Conservation (phyloP, 768 basidiomycete species). For the Tylopilus plumbeoviolaceoides region DNA sequence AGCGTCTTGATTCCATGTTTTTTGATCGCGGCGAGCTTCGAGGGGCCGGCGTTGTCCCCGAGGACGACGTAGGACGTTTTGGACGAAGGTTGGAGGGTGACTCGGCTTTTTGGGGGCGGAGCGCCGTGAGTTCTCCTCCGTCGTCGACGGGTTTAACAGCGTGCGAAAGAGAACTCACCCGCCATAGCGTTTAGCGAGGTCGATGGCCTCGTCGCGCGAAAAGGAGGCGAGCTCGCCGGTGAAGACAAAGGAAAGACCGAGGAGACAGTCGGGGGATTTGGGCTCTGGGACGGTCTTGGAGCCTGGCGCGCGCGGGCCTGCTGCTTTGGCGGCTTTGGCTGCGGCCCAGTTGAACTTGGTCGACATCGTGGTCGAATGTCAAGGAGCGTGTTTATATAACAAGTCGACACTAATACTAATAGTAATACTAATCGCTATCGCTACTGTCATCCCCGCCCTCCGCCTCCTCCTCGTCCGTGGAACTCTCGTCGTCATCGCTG, state of each 20-base stretch:
- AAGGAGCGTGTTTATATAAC: too few relatives aligned
- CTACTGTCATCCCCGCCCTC: constrained; percentile 25
- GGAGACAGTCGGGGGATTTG: constrained; percentile 78
- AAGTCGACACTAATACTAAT: too few relatives aligned
- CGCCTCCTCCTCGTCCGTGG: constrained; percentile 26
- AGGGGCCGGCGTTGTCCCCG: constrained; percentile 82
- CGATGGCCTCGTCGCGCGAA: constrained; percentile 80
- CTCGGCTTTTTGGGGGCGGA: constrained; percentile 67
- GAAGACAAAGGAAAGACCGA: constrained; percentile 89
- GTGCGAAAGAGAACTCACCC: constrained; percentile 51
- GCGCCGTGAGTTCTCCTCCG: neutral
- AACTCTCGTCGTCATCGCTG: constrained; percentile 23
- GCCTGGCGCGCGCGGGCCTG: constrained; percentile 55
- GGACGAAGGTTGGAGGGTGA: constrained; percentile 81
- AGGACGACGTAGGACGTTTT: constrained; percentile 89
- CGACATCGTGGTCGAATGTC: constrained; percentile 1
- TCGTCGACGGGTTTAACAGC: too few relatives aligned
- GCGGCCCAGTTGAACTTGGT: constrained; percentile 42
- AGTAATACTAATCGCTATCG: constrained; percentile 28
- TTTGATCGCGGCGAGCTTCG: constrained; percentile 83
- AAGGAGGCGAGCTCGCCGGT: constrained; percentile 89
- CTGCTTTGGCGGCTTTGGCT: constrained; percentile 56
- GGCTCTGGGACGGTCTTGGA: constrained; percentile 60
- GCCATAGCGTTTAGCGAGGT: constrained; percentile 89
- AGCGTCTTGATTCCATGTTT: constrained; percentile 74